phyloP scores from a whole-genome alignment of 495 filamentous ascomycete species.

The Penicillium chermesinum region DNA sequence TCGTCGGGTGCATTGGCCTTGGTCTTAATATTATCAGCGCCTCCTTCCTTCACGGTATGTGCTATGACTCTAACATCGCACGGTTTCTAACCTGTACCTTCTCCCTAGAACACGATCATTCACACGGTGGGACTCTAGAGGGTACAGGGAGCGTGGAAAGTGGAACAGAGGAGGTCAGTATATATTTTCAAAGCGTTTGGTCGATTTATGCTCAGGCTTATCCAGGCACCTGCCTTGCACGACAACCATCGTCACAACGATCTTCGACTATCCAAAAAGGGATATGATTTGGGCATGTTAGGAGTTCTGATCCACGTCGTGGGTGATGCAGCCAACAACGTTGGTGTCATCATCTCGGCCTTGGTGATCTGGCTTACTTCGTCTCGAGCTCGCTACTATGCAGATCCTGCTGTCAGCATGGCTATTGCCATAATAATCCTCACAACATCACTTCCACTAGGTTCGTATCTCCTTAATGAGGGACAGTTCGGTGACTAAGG shows the following conservation, averaged over 20 bases:
- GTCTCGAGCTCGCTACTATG: constrained; percentile 37
- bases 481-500: background rate
- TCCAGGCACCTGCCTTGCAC: constrained; percentile 9
- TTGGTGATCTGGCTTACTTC: constrained; percentile 38
- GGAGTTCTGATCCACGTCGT: constrained; percentile 46
- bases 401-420: constrained; percentile 43
- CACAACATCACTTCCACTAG: constrained; percentile 34
- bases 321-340: constrained; percentile 42
- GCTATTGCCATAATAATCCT: constrained; percentile 43
- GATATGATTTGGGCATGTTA: constrained; percentile 41
- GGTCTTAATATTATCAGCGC: constrained; percentile 72
- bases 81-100: background rate
- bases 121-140: no score
- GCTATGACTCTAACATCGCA: background rate
- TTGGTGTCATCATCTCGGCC: constrained; percentile 42
- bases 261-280: background rate
- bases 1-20: constrained; percentile 73
- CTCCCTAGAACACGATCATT: constrained; percentile 1
- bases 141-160: no score
- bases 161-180: no score
- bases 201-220: background rate
- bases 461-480: constrained; percentile 26
- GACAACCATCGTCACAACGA: constrained; percentile 1
- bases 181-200: no score
- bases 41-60: constrained; percentile 65